Evolutionary conservation across 148 eudicot genomes (phyloP), one percentile per base, ranked within the genome.

Genomic region (Chenopodium quinoa): DNA sequence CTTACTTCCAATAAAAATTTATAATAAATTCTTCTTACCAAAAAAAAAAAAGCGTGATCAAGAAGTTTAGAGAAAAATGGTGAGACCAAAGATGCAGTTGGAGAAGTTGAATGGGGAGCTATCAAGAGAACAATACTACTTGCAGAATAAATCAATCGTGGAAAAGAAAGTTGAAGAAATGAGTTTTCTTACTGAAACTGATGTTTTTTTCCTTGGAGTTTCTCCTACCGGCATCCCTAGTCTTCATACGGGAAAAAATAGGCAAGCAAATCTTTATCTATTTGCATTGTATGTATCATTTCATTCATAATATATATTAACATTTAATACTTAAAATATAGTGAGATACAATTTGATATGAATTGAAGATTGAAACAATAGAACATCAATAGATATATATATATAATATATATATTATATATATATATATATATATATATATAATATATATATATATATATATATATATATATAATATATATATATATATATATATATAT

Each of bases 81-180:
- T 82, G 85, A 86, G 88, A 58, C 88, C 88, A 76, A 83, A 23
- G 52, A 22, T 86, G 19, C 83, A 79, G 54, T 68, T 86, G 69
- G 83, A 86, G 81, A 86, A 73, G 40, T 54, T 86, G n/a, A 48
- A 70, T 62, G 88, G 85, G 19, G 75, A 82, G 14, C 52, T 76
- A 0, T 60, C 85, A 82, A 82, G 81, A 40, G 83, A 86, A 8
- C 81, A 86, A 13, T 86, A 81, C 12, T 86, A 79, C 20, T 34
- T 79, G 74, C 83, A 80, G 7, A 80, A 63, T 29, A 83, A 34
- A 68, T 58, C 78, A 50, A 66, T 75, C 48, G 76, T 86, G 40
- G 2, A 19, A 34, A 86, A 76, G 62, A 86, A 86, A 56, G 81
- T 83, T 0, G 64, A 50, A 64, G 88, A 86, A 79, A 34, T 79